Evolutionary conservation across 257 asterid species (phyloP).

Genomic region (Apocynum venetum): DNA sequence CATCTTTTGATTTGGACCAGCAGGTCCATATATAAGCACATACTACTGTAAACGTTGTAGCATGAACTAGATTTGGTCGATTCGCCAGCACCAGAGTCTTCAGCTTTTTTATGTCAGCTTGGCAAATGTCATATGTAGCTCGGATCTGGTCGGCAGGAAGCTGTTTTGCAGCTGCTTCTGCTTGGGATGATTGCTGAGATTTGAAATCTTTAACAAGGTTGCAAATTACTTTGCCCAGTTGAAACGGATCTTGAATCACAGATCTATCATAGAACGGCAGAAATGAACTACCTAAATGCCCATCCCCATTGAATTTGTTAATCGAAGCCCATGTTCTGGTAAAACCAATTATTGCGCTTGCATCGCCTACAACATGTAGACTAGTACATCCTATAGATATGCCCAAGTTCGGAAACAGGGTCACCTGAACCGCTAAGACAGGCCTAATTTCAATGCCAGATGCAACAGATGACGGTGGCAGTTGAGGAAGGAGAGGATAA

Average conservation of each 20-base stretch:
- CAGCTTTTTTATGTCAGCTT: constrained; percentile 30
- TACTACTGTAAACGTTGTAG: constrained; percentile 29
- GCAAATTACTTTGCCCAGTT: constrained; percentile 31
- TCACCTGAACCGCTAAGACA: too few relatives aligned
- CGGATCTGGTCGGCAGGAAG: constrained; percentile 31
- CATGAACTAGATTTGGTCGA: constrained; percentile 22
- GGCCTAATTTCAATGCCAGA: too few relatives aligned
- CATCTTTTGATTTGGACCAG: constrained; percentile 18
- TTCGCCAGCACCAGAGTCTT: constrained; percentile 17
- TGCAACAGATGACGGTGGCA: too few relatives aligned
- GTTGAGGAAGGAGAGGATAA: too few relatives aligned
- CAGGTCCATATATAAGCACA: constrained; percentile 43
- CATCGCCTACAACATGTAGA: too few relatives aligned
- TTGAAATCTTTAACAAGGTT: constrained; percentile 15
- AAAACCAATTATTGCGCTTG: too few relatives aligned
- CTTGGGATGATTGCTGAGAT: constrained; percentile 15
- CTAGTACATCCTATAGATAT: too few relatives aligned
- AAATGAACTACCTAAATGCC: background rate
- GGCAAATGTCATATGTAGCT: constrained; percentile 25
- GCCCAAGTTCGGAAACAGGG: too few relatives aligned
- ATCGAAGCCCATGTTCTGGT: background rate
- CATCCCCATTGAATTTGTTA: constrained; percentile 27
- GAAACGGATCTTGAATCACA: constrained; percentile 30
- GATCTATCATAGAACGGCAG: constrained; percentile 36
- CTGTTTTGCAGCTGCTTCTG: background rate